Conservation (phyloP, 306 rosid genomes). For the Fagus sylvatica region DNA sequence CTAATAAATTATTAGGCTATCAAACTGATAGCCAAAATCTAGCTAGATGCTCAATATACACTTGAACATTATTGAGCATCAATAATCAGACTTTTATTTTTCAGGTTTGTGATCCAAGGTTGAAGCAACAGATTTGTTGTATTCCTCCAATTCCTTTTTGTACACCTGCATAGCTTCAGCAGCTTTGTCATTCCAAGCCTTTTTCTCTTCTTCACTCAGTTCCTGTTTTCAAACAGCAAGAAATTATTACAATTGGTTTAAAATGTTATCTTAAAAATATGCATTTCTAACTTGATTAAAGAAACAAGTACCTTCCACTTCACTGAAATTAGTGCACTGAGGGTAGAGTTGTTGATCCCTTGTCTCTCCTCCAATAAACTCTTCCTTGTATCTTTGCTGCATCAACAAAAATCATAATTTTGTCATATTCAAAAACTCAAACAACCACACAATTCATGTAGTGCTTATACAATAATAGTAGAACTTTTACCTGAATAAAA, state of each 20-base stretch:
- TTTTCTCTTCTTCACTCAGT: slow-evolving; percentile 66
- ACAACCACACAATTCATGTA: neutral
- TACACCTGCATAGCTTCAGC: slow-evolving; percentile 79
- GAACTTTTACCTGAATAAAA: slow-evolving; percentile 57
- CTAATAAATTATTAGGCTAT: neutral
- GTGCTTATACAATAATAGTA: neutral
- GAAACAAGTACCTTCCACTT: slow-evolving; percentile 68
- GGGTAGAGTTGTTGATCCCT: slow-evolving; percentile 45
- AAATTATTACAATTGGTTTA: no score
- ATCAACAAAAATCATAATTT: neutral
- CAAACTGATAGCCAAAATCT: slow-evolving; percentile 7
- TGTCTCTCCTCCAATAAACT: slow-evolving; percentile 58
- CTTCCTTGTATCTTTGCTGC: slow-evolving; percentile 80
- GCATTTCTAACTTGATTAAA: neutral
- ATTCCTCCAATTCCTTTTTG: slow-evolving; percentile 75
- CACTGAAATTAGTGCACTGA: slow-evolving; percentile 66
- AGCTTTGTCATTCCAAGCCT: slow-evolving; percentile 70
- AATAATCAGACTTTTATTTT: neutral
- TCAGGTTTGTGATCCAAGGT: neutral
- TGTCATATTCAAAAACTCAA: neutral
- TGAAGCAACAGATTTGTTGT: slow-evolving; percentile 56
- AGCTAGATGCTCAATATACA: slow-evolving; percentile 32
- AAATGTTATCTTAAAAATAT: neutral
- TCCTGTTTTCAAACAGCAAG: slow-evolving; percentile 38
- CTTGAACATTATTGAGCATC: slow-evolving; percentile 38